A percentile compares a stretch with the other conserved stretches of the same genome.
These are phyloP conservation scores for Fusarium sp. DNA, from an alignment of 2,329 filamentous ascomycete genomes.

Conservation along the genomic window DNA sequence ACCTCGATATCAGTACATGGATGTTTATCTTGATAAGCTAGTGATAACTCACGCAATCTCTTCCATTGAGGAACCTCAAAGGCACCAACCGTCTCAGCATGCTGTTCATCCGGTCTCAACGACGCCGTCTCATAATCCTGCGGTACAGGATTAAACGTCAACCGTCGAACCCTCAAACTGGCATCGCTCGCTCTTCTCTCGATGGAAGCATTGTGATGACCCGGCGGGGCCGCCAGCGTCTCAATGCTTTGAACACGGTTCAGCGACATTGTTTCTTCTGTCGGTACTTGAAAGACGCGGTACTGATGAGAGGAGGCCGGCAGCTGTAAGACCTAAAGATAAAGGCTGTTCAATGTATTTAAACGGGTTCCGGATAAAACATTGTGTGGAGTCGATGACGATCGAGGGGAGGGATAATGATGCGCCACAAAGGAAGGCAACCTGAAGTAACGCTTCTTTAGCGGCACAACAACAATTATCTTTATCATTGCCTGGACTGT, in stretches of 20 bases:
- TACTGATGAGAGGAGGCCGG: neutral
- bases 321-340: neutral
- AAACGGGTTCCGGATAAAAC: conserved; percentile 15
- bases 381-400: conserved; percentile 37
- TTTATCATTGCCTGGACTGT: conserved; percentile 12
- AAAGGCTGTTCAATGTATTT: conserved; percentile 8
- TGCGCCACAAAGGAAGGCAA: conserved; percentile 30
- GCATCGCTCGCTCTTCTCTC: conserved; percentile 61
- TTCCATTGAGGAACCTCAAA: conserved; percentile 71
- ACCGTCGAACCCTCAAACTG: conserved; percentile 63
- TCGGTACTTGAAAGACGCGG: neutral
- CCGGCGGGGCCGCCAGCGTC: conserved; percentile 57
- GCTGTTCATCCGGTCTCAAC: conserved; percentile 55
- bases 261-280: conserved; percentile 62
- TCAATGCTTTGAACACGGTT: conserved; percentile 69
- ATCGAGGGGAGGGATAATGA: conserved; percentile 32
- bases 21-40: neutral
- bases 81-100: conserved; percentile 64
- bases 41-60: conserved; percentile 61
- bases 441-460: conserved; percentile 27
- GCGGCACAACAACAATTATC: conserved; percentile 11
- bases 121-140: conserved; percentile 65
- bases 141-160: conserved; percentile 70
- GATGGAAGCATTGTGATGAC: conserved; percentile 50
- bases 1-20: conserved; percentile 18